Evolutionary conservation across 2,329 filamentous ascomycete species (phyloP).

Genomic region (Diaporthe nobilis): DNA sequence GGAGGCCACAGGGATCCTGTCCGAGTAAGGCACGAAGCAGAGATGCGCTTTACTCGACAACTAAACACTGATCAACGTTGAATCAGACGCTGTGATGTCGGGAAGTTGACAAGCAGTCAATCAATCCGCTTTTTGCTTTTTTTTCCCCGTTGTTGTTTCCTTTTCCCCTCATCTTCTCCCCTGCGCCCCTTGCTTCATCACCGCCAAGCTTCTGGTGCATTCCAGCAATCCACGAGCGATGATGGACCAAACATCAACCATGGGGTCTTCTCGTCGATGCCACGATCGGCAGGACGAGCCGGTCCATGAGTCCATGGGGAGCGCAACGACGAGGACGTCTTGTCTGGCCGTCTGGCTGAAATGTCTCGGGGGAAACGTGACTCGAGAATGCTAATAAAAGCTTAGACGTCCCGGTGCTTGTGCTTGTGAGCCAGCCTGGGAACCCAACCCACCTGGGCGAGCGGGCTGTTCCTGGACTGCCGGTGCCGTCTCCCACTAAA

Average conservation of each 20-base stretch:
- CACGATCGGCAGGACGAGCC: background rate
- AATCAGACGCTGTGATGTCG: background rate
- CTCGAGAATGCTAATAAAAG: conserved; percentile 16
- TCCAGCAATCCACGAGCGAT: background rate
- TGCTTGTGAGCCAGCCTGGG: conserved; percentile 18
- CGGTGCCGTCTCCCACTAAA: conserved; percentile 41
- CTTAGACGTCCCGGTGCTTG: conserved; percentile 18
- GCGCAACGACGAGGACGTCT: background rate
- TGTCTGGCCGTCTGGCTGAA: background rate
- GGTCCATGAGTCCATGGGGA: background rate
- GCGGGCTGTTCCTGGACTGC: conserved; percentile 40
- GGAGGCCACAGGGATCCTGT: background rate
- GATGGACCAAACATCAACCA: background rate
- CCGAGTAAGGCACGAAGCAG: background rate
- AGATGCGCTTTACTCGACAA: background rate
- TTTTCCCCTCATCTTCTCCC: background rate
- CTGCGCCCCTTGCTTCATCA: conserved; percentile 21
- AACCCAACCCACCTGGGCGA: conserved; percentile 32
- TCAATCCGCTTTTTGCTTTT: background rate
- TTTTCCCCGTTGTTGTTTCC: background rate
- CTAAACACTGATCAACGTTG: background rate
- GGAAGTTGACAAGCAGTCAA: background rate
- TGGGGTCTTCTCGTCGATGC: background rate
- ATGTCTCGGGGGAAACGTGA: conserved; percentile 20
- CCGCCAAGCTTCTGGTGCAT: conserved; percentile 14